phyloP scores from a whole-genome alignment of 2,329 filamentous ascomycete genomes.

The Ustulina deusta region DNA sequence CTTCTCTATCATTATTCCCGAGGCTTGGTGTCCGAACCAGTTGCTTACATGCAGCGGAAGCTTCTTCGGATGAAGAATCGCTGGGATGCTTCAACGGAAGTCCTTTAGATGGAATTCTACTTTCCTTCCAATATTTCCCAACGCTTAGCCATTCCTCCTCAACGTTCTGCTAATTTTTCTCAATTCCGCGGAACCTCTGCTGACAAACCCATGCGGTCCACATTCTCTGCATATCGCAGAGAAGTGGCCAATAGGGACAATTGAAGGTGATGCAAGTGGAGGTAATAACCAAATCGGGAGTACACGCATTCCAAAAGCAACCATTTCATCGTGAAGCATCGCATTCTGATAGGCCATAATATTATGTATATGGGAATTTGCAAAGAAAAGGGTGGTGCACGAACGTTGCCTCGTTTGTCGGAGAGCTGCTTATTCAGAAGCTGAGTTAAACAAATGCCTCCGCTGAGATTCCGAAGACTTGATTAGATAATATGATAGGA shows the following conservation, averaged over 20 bases:
- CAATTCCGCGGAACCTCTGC: constrained; percentile 34
- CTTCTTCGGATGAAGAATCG: neutral
- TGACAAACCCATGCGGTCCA: constrained; percentile 25
- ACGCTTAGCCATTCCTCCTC: neutral
- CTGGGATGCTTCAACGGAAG: constrained; percentile 7
- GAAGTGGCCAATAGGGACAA: neutral
- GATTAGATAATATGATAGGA: neutral
- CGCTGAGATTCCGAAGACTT: neutral
- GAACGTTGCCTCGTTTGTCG: neutral
- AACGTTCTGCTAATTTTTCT: neutral
- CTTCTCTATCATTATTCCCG: neutral
- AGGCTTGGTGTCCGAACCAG: too few species aligned
- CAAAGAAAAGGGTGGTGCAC: neutral
- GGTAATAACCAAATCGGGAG: constrained; percentile 1
- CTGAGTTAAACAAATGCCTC: neutral
- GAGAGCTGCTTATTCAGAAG: neutral
- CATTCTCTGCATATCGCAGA: neutral
- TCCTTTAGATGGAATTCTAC: neutral
- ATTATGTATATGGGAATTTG: neutral
- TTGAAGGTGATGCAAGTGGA: constrained; percentile 3
- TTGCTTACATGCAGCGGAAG: neutral
- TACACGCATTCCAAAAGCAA: neutral
- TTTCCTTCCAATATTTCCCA: neutral
- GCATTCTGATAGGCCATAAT: neutral
- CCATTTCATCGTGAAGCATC: neutral